Evolutionary conservation across 768 basidiomycete genomes (phyloP).

Genomic region (Roridomyces roridus): DNA sequence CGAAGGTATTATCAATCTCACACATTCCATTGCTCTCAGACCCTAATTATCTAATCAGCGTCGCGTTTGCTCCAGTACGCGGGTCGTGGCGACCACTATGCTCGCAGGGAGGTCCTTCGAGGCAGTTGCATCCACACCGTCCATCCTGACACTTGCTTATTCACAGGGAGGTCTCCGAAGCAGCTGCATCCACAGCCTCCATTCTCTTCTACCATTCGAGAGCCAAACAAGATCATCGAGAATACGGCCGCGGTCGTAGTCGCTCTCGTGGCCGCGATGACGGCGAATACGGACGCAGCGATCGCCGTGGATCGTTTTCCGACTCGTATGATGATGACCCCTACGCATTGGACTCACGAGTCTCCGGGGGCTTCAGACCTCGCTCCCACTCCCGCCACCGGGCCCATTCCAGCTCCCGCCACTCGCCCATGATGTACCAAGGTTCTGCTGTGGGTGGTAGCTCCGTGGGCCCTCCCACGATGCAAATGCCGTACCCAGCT

Average conservation of each 20-base stretch:
- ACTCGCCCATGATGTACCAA: slow-evolving; percentile 29
- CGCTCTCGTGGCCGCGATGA: slow-evolving; percentile 38
- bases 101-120: slow-evolving; percentile 61
- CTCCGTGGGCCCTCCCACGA: slow-evolving; percentile 15
- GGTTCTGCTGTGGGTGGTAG: slow-evolving; percentile 19
- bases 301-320: slow-evolving; percentile 22
- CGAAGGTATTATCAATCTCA: slow-evolving; percentile 55
- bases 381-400: slow-evolving; percentile 36
- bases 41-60: slow-evolving; percentile 42
- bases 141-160: slow-evolving; percentile 60
- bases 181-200: slow-evolving; percentile 72
- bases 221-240: slow-evolving; percentile 41
- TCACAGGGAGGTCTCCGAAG: slow-evolving; percentile 59
- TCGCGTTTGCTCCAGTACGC: slow-evolving; percentile 61
- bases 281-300: not conserved
- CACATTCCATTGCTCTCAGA: not conserved
- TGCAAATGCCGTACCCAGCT: slow-evolving; percentile 9
- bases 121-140: slow-evolving; percentile 71
- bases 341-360: slow-evolving; percentile 42
- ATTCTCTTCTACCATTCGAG: slow-evolving; percentile 59
- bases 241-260: slow-evolving; percentile 31
- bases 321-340: slow-evolving; percentile 38
- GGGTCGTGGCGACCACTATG: slow-evolving; percentile 50
- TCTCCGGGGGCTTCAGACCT: slow-evolving; percentile 13
- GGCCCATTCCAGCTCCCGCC: slow-evolving; percentile 37